phyloP scores from a whole-genome alignment of 768 basidiomycete genomes.

The Epithele typhae region DNA sequence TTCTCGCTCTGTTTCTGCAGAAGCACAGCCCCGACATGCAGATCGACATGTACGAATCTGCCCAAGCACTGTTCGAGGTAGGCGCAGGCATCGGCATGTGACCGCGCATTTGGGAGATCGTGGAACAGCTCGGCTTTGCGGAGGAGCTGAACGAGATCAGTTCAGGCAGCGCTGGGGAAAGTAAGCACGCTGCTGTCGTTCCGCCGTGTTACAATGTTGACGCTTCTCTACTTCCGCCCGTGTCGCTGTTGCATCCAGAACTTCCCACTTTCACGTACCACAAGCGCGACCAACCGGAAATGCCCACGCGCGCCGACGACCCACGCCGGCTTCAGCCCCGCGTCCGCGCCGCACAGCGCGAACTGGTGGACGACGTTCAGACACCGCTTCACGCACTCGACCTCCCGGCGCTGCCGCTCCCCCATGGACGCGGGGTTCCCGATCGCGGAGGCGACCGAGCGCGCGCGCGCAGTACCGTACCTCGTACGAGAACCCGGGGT shows the following conservation, averaged over 20 bases:
- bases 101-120: conserved; percentile 40
- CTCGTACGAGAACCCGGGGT: conserved; percentile 21
- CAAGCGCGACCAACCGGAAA: too few relatives aligned
- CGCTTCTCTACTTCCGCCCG: too few relatives aligned
- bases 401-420: background rate
- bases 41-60: conserved; percentile 41
- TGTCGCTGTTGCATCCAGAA: too few relatives aligned
- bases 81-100: conserved; percentile 46
- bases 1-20: background rate
- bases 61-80: conserved; percentile 34
- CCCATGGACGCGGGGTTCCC: background rate
- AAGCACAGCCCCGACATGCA: conserved; percentile 7
- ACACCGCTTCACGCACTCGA: conserved; percentile 23
- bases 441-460: conserved; percentile 8
- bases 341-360: conserved; percentile 28
- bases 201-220: too few relatives aligned
- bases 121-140: conserved; percentile 36
- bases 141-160: too few relatives aligned
- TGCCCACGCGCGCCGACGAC: too few relatives aligned
- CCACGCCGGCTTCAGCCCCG: conserved; percentile 22
- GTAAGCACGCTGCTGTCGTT: too few relatives aligned
- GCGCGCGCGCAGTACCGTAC: conserved; percentile 22
- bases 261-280: too few relatives aligned
- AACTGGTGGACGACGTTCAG: conserved; percentile 29
- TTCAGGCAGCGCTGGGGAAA: too few relatives aligned